A percentile compares a stretch with the other conserved stretches of the same genome.
Evolutionary conservation across 306 rosid genomes (phyloP).

Genomic region (Dalbergia cochinchinensis): DNA sequence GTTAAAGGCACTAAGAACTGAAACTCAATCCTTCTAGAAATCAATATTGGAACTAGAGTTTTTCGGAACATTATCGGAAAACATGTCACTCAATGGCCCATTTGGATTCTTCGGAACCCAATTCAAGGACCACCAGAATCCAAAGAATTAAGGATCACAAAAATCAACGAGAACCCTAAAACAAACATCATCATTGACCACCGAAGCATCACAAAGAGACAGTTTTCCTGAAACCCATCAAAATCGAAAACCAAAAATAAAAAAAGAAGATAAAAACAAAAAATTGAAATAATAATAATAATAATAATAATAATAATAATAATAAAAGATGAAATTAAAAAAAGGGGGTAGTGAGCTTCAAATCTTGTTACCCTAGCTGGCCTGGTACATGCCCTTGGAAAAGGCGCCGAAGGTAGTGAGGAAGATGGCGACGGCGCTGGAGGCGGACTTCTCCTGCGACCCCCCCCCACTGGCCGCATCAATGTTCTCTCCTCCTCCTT

Average conservation of each 20-base stretch:
- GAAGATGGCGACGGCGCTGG: conserved; percentile 89
- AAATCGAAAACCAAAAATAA: background rate
- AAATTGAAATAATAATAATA: no score
- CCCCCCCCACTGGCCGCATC: conserved; percentile 39
- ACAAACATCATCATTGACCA: no score
- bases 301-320: background rate
- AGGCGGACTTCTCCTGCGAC: conserved; percentile 50
- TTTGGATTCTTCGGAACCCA: background rate
- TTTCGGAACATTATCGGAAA: background rate
- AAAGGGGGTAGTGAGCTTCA: conserved; percentile 64
- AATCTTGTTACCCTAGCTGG: conserved; percentile 95
- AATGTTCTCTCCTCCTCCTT: conserved; percentile 52
- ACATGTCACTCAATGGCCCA: background rate
- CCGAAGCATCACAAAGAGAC: background rate
- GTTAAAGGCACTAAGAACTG: no score
- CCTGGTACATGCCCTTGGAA: conserved; percentile 99
- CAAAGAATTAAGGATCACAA: background rate
- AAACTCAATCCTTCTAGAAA: no score
- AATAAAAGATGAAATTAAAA: background rate
- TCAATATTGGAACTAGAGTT: no score
- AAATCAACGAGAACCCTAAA: background rate
- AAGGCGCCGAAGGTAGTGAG: conserved; percentile 79
- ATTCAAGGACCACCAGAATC: background rate
- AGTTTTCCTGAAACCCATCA: background rate
- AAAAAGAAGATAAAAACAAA: background rate